Percentiles rank a stretch among this genome's conserved stretches.
Evolutionary conservation across 2,329 filamentous ascomycete genomes (phyloP).

Genomic region (Monosporascus sp.): DNA sequence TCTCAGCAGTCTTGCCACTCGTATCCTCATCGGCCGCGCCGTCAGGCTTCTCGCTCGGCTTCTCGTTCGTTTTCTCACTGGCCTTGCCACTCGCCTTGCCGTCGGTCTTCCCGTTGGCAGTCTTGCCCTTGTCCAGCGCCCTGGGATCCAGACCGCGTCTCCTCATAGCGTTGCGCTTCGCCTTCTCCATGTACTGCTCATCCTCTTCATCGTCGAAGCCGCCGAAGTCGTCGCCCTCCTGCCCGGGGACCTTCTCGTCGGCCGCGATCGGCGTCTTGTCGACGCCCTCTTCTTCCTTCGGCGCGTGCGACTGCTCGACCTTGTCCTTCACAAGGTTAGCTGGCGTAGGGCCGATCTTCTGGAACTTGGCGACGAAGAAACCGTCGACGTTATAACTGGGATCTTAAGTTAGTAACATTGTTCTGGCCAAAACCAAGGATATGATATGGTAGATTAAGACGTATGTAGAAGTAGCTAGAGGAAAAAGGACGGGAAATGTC

Average conservation of each 20-base stretch:
- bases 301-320: constrained; percentile 12
- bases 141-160: constrained; percentile 69
- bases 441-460: too few relatives aligned
- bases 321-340: constrained; percentile 43
- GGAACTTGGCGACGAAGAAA: constrained; percentile 97
- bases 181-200: constrained; percentile 63
- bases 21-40: constrained; percentile 31
- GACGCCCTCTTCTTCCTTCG: constrained; percentile 40
- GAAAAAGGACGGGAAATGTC: too few relatives aligned
- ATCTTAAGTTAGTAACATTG: background rate
- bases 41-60: constrained; percentile 8
- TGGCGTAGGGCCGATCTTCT: constrained; percentile 79
- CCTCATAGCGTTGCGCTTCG: constrained; percentile 67
- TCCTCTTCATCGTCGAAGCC: constrained; percentile 73
- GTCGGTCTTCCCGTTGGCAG: constrained; percentile 9
- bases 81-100: constrained; percentile 22
- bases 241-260: constrained; percentile 36
- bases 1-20: constrained; percentile 13
- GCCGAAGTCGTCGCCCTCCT: constrained; percentile 54
- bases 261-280: constrained; percentile 64
- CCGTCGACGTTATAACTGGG: constrained; percentile 80
- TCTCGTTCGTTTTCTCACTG: constrained; percentile 5
- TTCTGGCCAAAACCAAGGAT: background rate
- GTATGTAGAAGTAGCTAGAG: too few relatives aligned
- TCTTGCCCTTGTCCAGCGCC: constrained; percentile 41